These are phyloP conservation scores for Hyaloscypha variabilis DNA, from an alignment of 495 filamentous ascomycete species.

Conservation along the genomic window DNA sequence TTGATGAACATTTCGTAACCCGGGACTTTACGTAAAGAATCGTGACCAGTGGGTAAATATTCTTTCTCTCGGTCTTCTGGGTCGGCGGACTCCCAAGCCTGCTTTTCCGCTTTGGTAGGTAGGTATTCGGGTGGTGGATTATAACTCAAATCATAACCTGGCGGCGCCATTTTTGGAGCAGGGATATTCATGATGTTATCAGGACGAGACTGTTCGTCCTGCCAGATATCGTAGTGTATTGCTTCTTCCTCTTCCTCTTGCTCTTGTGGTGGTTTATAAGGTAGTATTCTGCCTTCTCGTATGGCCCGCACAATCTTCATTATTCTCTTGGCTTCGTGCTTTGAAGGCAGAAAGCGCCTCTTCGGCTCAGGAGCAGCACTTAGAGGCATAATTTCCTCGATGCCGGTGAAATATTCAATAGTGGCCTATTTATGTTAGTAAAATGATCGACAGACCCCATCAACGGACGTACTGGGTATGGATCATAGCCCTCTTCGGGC, in stretches of 20 bases:
- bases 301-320: slow-evolving; percentile 99
- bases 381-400: slow-evolving; percentile 90
- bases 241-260: slow-evolving; percentile 62
- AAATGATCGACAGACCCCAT: slow-evolving; percentile 1
- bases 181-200: slow-evolving; percentile 93
- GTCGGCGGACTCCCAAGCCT: slow-evolving; percentile 86
- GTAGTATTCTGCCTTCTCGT: slow-evolving; percentile 88
- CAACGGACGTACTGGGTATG: slow-evolving; percentile 65
- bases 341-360: slow-evolving; percentile 94
- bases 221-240: slow-evolving; percentile 86
- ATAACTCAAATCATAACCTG: slow-evolving; percentile 92
- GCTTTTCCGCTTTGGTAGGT: slow-evolving; percentile 79
- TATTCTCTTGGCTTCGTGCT: slow-evolving; percentile 93
- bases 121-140: slow-evolving; percentile 96
- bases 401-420: slow-evolving; percentile 90
- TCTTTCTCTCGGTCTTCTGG: slow-evolving; percentile 90
- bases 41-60: slow-evolving; percentile 79
- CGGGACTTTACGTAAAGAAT: slow-evolving; percentile 85
- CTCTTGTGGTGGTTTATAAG: slow-evolving; percentile 81
- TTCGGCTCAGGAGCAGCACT: slow-evolving; percentile 96
- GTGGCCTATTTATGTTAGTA: slow-evolving; percentile 57
- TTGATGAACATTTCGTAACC: slow-evolving; percentile 91
- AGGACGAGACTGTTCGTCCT: slow-evolving; percentile 79
- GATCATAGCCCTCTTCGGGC: slow-evolving; percentile 84
- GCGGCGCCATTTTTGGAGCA: slow-evolving; percentile 93